These are phyloP conservation scores for Komagataella populi DNA, from an alignment of 805 yeast genomes.

Conservation along the genomic window DNA sequence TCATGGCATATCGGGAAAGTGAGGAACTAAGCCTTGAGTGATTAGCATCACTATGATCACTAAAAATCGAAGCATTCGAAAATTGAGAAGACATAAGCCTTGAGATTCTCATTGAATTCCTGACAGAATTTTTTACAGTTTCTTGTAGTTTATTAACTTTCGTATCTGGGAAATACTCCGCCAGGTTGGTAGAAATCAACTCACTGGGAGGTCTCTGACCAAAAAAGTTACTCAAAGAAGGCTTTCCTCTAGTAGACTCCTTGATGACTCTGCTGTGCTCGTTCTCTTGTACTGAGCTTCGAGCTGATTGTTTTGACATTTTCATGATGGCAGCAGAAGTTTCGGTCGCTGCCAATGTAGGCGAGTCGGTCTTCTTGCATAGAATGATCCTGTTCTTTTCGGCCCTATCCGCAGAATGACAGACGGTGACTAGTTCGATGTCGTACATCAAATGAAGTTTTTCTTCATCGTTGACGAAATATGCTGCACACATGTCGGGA, in stretches of 20 bases:
- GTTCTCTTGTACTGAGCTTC: conserved; percentile 4
- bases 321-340: conserved; percentile 34
- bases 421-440: conserved; percentile 69
- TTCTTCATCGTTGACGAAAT: conserved; percentile 33
- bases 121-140: conserved; percentile 72
- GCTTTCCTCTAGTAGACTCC: not conserved
- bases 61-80: conserved; percentile 5
- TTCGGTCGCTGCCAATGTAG: conserved; percentile 45
- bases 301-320: conserved; percentile 4
- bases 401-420: conserved; percentile 58
- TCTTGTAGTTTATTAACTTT: conserved; percentile 57
- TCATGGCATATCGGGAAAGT: not conserved
- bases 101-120: conserved; percentile 58
- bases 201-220: conserved; percentile 94
- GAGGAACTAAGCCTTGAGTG: conserved; percentile 7
- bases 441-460: conserved; percentile 43
- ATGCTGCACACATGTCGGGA: conserved; percentile 42
- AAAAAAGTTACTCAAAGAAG: conserved; percentile 25
- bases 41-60: conserved; percentile 10
- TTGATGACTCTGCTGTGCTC: conserved; percentile 6
- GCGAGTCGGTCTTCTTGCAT: conserved; percentile 50
- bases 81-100: conserved; percentile 12
- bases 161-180: conserved; percentile 86
- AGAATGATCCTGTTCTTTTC: conserved; percentile 63
- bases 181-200: conserved; percentile 75